A percentile compares a stretch with the other conserved stretches of the same genome.
phyloP scores from a whole-genome alignment of 208 protist genomes.

The Trichomonas tenax region DNA sequence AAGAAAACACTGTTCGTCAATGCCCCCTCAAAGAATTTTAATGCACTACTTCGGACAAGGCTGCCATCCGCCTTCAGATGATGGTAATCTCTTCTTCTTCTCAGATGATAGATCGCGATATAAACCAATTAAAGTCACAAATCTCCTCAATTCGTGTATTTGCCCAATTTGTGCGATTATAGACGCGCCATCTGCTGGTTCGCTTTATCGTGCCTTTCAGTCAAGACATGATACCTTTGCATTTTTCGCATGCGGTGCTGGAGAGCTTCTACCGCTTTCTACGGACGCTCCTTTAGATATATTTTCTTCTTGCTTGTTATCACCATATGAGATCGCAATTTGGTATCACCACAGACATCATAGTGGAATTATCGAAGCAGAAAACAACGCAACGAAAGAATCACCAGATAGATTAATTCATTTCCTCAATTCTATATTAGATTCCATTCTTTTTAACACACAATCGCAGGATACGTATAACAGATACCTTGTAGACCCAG shows the following conservation, averaged over 20 bases:
- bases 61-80: neutral
- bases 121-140: neutral
- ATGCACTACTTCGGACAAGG: conserved; percentile 2
- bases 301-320: neutral
- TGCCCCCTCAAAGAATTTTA: neutral
- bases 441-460: conserved; percentile 10
- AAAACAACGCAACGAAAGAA: neutral
- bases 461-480: neutral
- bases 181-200: neutral
- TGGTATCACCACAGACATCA: neutral
- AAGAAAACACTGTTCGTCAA: neutral
- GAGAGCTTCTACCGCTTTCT: neutral
- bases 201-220: neutral
- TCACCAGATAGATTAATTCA: neutral
- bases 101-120: neutral
- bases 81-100: neutral
- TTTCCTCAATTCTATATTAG: neutral
- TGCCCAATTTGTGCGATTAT: neutral
- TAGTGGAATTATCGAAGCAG: neutral
- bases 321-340: neutral
- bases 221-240: neutral
- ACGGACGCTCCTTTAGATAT: neutral
- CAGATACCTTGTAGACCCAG: neutral
- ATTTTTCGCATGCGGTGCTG: neutral
- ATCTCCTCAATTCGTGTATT: neutral